Evolutionary conservation across 225 moss, liverwort and hornwort species (phyloP).

Genomic region (Asterella californica): DNA sequence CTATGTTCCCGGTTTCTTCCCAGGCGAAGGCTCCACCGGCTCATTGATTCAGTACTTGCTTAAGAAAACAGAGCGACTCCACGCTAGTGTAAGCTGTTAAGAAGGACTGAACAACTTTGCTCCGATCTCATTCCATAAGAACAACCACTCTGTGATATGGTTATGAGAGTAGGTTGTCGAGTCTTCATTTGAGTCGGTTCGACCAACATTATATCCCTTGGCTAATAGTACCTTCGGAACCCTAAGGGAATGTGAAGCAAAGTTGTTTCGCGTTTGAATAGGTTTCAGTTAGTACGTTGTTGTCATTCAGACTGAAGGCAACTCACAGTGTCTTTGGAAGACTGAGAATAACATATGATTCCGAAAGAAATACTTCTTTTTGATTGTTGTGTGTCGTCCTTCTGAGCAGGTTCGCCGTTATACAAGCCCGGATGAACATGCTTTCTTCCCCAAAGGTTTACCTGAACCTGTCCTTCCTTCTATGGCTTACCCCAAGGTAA

Average conservation of each 20-base stretch:
- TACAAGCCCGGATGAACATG: no score
- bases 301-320: no score
- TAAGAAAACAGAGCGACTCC: no score
- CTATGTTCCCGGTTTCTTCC: conserved; percentile 61
- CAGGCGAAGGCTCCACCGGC: conserved; percentile 55
- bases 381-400: conserved; percentile 8
- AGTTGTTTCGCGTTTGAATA: background rate
- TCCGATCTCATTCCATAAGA: background rate
- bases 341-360: no score
- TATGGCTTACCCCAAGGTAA: conserved; percentile 54
- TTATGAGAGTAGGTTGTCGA: background rate
- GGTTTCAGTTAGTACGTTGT: no score
- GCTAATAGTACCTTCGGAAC: no score
- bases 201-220: no score
- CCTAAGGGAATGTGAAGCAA: background rate
- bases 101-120: conserved; percentile 34
- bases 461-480: conserved; percentile 65
- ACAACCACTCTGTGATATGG: background rate
- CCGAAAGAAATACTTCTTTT: background rate
- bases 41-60: conserved; percentile 74
- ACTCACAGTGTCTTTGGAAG: no score
- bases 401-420: no score
- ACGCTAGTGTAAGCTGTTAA: no score
- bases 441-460: no score
- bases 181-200: no score